These are phyloP conservation scores for Aspergillus egyptiacus DNA, from an alignment of 495 filamentous ascomycete species.

Conservation along the genomic window DNA sequence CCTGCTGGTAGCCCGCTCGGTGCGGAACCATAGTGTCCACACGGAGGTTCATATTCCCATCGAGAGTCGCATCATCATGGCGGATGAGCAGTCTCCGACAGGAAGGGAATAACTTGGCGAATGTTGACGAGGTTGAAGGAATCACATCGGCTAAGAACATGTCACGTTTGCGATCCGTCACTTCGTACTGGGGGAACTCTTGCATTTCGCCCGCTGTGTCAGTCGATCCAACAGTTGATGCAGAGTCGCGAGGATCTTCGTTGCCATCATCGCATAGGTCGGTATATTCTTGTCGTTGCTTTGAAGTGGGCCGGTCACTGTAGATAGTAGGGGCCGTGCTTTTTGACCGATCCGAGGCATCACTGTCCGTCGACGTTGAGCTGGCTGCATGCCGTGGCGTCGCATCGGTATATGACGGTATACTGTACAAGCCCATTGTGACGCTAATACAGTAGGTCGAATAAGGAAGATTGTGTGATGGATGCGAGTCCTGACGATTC, in stretches of 20 bases:
- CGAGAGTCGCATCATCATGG: constrained; percentile 85
- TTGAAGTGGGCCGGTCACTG: constrained; percentile 49
- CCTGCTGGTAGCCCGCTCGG: constrained; percentile 49
- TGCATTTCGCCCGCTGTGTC: constrained; percentile 51
- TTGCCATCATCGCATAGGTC: constrained; percentile 23
- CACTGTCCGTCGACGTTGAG: constrained; percentile 55
- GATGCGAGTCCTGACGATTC: constrained; percentile 6
- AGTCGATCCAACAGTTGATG: constrained; percentile 77
- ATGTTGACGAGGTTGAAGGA: constrained; percentile 73
- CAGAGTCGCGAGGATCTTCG: constrained; percentile 51
- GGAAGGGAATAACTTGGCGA: constrained; percentile 83
- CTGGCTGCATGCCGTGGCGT: constrained; percentile 34
- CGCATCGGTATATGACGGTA: constrained; percentile 26
- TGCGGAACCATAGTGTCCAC: constrained; percentile 69
- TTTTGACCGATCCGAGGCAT: constrained; percentile 57
- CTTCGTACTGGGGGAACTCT: constrained; percentile 52
- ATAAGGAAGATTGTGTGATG: neutral
- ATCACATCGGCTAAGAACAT: constrained; percentile 56
- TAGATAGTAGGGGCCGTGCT: constrained; percentile 65
- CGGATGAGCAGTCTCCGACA: constrained; percentile 71
- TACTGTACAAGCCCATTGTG: constrained; percentile 34
- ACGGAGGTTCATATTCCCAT: constrained; percentile 97
- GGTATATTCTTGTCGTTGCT: constrained; percentile 31
- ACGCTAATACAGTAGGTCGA: constrained; percentile 8
- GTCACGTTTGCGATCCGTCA: constrained; percentile 58